Percentiles rank a stretch among this genome's conserved stretches.
phyloP scores from a whole-genome alignment of 495 filamentous ascomycete genomes.

The Aspergillus leporis region DNA sequence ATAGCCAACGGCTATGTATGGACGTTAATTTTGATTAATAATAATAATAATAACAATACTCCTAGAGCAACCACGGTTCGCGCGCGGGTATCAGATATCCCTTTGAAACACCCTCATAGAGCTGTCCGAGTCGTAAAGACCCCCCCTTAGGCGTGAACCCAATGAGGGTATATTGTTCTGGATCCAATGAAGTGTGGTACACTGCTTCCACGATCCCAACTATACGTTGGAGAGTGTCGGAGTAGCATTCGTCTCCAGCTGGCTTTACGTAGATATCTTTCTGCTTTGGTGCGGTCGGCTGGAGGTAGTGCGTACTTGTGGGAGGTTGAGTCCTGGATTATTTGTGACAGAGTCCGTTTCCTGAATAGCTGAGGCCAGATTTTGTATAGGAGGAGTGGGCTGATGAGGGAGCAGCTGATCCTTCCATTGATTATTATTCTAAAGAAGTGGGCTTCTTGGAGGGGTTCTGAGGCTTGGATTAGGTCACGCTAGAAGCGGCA shows the following conservation, averaged over 20 bases:
- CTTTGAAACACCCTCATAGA: too few species aligned
- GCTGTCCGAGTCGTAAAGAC: too few species aligned
- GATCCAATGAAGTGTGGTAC: too few species aligned
- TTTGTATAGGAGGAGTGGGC: slow-evolving; percentile 11
- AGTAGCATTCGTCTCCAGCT: slow-evolving; percentile 25
- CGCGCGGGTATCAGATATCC: too few species aligned
- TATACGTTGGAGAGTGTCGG: slow-evolving; percentile 21
- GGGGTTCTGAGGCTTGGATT: slow-evolving; percentile 12
- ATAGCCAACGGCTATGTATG: too few species aligned
- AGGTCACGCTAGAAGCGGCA: slow-evolving; percentile 15
- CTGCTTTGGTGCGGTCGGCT: background rate
- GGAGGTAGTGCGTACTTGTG: background rate
- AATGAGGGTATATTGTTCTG: too few species aligned
- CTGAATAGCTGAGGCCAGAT: slow-evolving; percentile 15
- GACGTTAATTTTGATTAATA: too few species aligned
- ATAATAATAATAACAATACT: too few species aligned
- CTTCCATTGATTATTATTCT: too few species aligned
- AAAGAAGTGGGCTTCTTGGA: slow-evolving; percentile 23
- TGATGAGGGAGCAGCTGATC: slow-evolving; percentile 5
- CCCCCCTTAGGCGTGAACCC: too few species aligned
- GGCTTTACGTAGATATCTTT: slow-evolving; percentile 11
- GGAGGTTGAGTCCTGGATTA: background rate
- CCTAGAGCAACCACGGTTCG: too few species aligned
- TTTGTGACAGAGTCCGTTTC: slow-evolving; percentile 2
- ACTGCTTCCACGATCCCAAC: too few species aligned